Percentiles rank a stretch among this genome's conserved stretches.
phyloP scores from a whole-genome alignment of 305 asterid genomes.

The Fraxinus angustifolia region DNA sequence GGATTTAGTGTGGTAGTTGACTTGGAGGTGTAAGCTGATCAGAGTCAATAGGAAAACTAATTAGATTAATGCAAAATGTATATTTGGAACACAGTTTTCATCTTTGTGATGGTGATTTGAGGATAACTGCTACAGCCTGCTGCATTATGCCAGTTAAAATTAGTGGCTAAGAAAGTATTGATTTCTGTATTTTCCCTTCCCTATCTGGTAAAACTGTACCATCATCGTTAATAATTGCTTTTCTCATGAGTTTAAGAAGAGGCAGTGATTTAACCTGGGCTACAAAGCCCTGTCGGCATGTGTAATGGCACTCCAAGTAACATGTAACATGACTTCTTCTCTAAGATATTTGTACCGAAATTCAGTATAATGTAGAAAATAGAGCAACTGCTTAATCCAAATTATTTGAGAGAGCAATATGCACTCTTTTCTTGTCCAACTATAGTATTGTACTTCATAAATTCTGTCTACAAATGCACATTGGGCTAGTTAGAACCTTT shows the following conservation, averaged over 20 bases:
- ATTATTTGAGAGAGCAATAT: not conserved
- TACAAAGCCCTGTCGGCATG: not conserved
- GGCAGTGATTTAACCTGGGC: not conserved
- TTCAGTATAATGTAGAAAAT: not conserved
- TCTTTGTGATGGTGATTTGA: not conserved
- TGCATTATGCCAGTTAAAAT: not conserved
- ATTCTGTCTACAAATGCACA: not conserved
- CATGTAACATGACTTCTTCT: not conserved
- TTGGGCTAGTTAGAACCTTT: not conserved
- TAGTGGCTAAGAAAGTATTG: not conserved
- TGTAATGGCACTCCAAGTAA: not conserved
- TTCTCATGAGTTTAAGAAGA: not conserved
- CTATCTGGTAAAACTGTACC: not conserved
- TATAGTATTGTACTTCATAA: not conserved
- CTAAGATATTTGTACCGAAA: not conserved
- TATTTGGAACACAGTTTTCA: not conserved
- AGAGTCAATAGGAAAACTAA: not conserved
- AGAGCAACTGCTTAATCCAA: not conserved
- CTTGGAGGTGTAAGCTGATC: not conserved
- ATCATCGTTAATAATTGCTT: not conserved
- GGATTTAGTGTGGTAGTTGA: not conserved
- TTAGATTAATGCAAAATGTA: not conserved
- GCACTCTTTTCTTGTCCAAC: not conserved
- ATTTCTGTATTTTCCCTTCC: not conserved
- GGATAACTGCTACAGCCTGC: not conserved